phyloP scores from a whole-genome alignment of 2,329 filamentous ascomycete species.

The Ceratocystis cubensis region DNA sequence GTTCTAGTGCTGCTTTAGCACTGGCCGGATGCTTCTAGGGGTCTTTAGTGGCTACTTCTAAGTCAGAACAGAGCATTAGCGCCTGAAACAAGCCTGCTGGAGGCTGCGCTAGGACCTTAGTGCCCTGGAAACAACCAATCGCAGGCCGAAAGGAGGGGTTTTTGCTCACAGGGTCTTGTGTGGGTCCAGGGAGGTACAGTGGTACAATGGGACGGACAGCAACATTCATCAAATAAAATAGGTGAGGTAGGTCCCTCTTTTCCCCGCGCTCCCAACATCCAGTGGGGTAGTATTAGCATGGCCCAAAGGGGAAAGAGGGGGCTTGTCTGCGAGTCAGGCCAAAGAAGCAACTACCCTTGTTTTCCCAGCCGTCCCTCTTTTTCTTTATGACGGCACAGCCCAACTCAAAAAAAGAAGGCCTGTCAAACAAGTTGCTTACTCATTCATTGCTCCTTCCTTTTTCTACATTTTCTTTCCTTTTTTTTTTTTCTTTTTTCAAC shows the following conservation, averaged over 20 bases:
- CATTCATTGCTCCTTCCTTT: background rate
- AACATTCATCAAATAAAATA: too few species aligned
- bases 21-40: background rate
- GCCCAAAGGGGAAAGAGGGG: background rate
- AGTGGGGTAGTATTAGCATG: background rate
- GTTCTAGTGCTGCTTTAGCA: background rate
- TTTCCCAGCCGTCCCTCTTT: background rate
- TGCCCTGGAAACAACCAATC: background rate
- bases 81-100: background rate
- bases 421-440: background rate
- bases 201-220: too few species aligned
- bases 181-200: background rate
- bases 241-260: background rate
- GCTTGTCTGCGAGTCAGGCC: background rate
- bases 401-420: background rate
- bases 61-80: background rate
- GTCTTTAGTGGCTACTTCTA: background rate
- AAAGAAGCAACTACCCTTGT: background rate
- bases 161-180: background rate
- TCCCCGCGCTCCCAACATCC: constrained; percentile 2
- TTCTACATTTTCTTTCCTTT: background rate
- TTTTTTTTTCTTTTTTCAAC: background rate
- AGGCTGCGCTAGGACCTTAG: background rate
- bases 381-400: background rate
- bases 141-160: background rate